Evolutionary conservation across 768 basidiomycete genomes (phyloP).

Genomic region (Podaxis pistillaris): DNA sequence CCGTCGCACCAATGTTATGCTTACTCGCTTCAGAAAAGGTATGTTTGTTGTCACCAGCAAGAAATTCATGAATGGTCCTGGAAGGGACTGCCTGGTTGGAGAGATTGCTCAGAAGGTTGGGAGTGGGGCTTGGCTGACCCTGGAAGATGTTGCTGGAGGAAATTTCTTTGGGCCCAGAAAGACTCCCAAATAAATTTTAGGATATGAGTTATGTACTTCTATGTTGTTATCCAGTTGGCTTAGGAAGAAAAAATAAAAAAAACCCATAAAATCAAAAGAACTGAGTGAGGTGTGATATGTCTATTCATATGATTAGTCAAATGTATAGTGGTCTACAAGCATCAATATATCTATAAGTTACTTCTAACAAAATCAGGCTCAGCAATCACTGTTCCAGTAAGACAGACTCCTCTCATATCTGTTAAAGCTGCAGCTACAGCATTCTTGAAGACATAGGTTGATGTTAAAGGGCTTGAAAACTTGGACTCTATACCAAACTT

Average conservation of each 20-base stretch:
- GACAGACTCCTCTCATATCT: constrained; percentile 66
- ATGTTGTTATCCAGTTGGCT: background rate
- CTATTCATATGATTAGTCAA: background rate
- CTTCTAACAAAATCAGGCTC: constrained; percentile 20
- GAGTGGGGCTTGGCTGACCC: constrained; percentile 35
- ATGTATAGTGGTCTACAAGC: background rate
- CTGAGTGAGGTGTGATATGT: background rate
- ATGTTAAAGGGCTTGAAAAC: constrained; percentile 62
- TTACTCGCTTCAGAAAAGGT: constrained; percentile 72
- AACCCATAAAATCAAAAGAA: constrained; percentile 5
- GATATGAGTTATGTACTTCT: background rate
- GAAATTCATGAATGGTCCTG: constrained; percentile 57
- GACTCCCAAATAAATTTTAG: background rate
- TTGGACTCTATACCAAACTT: constrained; percentile 97
- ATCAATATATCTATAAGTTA: constrained; percentile 26
- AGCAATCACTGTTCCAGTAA: constrained; percentile 21
- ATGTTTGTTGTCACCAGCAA: constrained; percentile 74
- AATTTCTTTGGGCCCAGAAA: constrained; percentile 12
- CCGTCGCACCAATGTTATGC: constrained; percentile 85
- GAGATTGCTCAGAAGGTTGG: constrained; percentile 37
- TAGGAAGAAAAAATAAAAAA: background rate
- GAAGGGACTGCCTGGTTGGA: constrained; percentile 45
- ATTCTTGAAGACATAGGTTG: constrained; percentile 65
- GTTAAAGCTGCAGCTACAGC: constrained; percentile 59
- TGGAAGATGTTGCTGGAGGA: constrained; percentile 38